Percentiles rank a stretch among this genome's conserved stretches.
Evolutionary conservation across 176 grass and related monocot genomes (phyloP).

Genomic region (Stipa capillata): DNA sequence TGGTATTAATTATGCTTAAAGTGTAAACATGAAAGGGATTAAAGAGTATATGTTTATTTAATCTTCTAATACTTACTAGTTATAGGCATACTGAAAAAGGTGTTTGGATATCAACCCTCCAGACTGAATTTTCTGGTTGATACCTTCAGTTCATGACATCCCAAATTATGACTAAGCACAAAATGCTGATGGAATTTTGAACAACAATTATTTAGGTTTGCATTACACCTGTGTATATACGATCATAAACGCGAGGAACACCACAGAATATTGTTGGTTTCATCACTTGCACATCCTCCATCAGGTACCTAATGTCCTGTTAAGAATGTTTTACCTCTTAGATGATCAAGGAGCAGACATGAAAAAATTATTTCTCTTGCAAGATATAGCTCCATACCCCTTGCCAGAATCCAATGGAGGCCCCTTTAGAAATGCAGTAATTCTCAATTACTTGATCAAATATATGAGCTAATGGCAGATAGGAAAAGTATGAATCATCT

Average conservation of each 20-base stretch:
- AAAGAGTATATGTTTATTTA: background rate
- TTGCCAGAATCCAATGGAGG: slow-evolving; percentile 98
- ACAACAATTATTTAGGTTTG: background rate
- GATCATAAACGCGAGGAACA: slow-evolving; percentile 94
- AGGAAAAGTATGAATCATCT: slow-evolving; percentile 97
- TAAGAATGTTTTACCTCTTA: background rate
- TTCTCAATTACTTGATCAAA: slow-evolving; percentile 96
- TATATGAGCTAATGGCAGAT: slow-evolving; percentile 94
- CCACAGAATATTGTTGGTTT: slow-evolving; percentile 94
- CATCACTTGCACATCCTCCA: slow-evolving; percentile 88
- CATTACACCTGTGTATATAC: slow-evolving; percentile 67
- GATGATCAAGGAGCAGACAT: background rate
- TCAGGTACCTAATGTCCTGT: slow-evolving; percentile 83
- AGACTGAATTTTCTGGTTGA: slow-evolving; percentile 75
- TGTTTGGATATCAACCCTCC: slow-evolving; percentile 62
- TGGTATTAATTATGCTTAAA: background rate
- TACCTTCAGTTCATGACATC: slow-evolving; percentile 49
- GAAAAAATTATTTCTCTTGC: background rate
- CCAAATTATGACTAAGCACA: background rate
- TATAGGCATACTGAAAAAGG: slow-evolving; percentile 86
- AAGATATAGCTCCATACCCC: slow-evolving; percentile 43
- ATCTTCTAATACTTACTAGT: slow-evolving; percentile 48
- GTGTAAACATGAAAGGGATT: background rate
- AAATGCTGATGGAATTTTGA: background rate
- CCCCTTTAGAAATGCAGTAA: slow-evolving; percentile 96